Percentiles rank a stretch among this genome's conserved stretches.
phyloP scores from a whole-genome alignment of 352 stramenopile genomes.

The Phytophthora citricola region DNA sequence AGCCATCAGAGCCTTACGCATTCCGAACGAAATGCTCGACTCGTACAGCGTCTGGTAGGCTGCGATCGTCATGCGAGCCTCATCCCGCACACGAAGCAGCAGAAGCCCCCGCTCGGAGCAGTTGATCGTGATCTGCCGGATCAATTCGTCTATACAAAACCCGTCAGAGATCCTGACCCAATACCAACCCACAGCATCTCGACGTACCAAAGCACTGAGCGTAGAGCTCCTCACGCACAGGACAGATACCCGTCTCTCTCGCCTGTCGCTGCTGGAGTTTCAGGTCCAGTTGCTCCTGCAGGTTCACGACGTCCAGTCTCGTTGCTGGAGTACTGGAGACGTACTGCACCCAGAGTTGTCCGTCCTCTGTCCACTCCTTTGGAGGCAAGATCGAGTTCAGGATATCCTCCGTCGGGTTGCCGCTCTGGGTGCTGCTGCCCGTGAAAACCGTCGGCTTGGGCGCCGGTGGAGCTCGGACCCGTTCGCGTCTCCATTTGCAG shows the following conservation, averaged over 20 bases:
- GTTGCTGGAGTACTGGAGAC: constrained; percentile 92
- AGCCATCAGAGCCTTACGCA: constrained; percentile 93
- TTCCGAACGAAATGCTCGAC: constrained; percentile 92
- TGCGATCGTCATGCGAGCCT: constrained; percentile 93
- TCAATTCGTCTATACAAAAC: constrained; percentile 81
- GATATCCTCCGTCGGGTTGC: constrained; percentile 89
- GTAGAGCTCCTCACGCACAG: constrained; percentile 93
- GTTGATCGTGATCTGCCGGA: constrained; percentile 94
- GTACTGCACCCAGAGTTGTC: constrained; percentile 94
- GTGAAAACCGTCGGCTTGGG: constrained; percentile 70
- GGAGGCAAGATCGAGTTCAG: constrained; percentile 92
- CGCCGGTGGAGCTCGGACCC: constrained; percentile 21
- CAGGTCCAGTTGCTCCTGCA: constrained; percentile 92
- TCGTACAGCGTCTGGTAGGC: constrained; percentile 95
- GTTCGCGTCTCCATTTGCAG: constrained; percentile 22
- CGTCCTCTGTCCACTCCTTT: constrained; percentile 90
- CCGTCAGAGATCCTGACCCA: too few species aligned
- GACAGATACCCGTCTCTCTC: constrained; percentile 93
- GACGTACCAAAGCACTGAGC: constrained; percentile 90
- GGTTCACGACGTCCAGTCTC: constrained; percentile 92
- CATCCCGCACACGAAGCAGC: constrained; percentile 90
- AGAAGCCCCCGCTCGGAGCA: constrained; percentile 91
- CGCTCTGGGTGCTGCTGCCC: constrained; percentile 59
- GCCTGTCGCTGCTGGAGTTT: constrained; percentile 91
- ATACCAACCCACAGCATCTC: too few species aligned